Percentiles rank a stretch among this genome's conserved stretches.
phyloP scores from a whole-genome alignment of 768 basidiomycete genomes.

The Astraeus odoratus region DNA sequence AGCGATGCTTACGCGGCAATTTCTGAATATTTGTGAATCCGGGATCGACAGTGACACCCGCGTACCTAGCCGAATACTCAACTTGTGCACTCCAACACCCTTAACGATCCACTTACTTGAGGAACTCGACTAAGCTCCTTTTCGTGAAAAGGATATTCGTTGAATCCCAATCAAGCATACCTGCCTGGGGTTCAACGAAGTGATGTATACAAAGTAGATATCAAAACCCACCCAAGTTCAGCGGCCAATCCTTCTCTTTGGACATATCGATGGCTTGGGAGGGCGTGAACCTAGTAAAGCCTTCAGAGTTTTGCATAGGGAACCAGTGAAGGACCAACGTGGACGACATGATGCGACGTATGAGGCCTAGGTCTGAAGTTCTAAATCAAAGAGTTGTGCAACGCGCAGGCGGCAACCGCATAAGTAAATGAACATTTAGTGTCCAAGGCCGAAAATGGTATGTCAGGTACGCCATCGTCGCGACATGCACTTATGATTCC shows the following conservation, averaged over 20 bases:
- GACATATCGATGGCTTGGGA: slow-evolving; percentile 48
- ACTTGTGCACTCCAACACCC: slow-evolving; percentile 8
- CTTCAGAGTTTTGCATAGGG: not conserved
- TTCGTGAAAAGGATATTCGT: slow-evolving; percentile 78
- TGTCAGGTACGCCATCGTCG: no score
- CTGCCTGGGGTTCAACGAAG: slow-evolving; percentile 26
- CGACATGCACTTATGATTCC: no score
- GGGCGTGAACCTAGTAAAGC: slow-evolving; percentile 46
- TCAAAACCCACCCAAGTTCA: slow-evolving; percentile 46
- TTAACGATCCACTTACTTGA: slow-evolving; percentile 44
- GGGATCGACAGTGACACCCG: slow-evolving; percentile 69
- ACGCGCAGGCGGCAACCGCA: no score
- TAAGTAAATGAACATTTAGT: no score
- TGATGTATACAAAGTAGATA: not conserved
- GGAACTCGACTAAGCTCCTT: slow-evolving; percentile 66
- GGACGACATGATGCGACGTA: no score
- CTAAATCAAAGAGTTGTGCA: no score
- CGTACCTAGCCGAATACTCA: slow-evolving; percentile 44
- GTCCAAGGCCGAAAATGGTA: no score
- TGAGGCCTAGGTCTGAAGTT: no score
- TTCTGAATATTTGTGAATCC: slow-evolving; percentile 70
- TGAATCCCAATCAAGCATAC: slow-evolving; percentile 76
- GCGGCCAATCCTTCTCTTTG: slow-evolving; percentile 70
- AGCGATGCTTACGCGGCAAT: slow-evolving; percentile 50
- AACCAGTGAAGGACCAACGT: not conserved